Conservation (phyloP, 2,329 filamentous ascomycete species). For the Fusarium sp. region DNA sequence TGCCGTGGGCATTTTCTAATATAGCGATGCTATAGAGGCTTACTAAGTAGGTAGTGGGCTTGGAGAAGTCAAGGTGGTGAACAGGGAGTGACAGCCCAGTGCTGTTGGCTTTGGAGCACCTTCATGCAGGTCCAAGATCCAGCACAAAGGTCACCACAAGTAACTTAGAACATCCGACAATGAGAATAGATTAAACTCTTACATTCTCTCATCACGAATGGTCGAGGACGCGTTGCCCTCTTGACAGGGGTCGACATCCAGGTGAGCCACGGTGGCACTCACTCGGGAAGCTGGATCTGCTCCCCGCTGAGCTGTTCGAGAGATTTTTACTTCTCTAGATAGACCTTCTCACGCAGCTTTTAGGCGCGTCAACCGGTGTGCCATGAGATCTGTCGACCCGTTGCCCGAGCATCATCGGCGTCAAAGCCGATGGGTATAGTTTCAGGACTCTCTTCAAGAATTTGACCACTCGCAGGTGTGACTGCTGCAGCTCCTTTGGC, state of each 20-base stretch:
- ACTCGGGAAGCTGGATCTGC: conserved; percentile 42
- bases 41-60: not conserved
- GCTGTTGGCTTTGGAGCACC: not conserved
- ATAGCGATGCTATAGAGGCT: not conserved
- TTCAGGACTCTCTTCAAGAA: conserved; percentile 49
- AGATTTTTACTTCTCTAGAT: conserved; percentile 47
- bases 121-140: not conserved
- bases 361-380: conserved; percentile 48
- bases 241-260: conserved; percentile 40
- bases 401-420: conserved; percentile 49
- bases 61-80: not conserved
- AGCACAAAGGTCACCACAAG: not conserved
- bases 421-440: conserved; percentile 45
- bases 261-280: not conserved
- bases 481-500: conserved; percentile 51
- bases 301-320: conserved; percentile 46
- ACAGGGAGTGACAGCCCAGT: not conserved
- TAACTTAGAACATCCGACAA: not conserved
- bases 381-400: conserved; percentile 50
- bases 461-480: conserved; percentile 48
- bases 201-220: not conserved
- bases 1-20: not conserved
- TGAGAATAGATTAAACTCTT: not conserved
- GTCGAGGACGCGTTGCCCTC: conserved; percentile 24
- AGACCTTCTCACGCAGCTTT: conserved; percentile 49